Evolutionary conservation across 1,284 basidiomycete genomes (phyloP).

Genomic region (Rhizoctonia solani): DNA sequence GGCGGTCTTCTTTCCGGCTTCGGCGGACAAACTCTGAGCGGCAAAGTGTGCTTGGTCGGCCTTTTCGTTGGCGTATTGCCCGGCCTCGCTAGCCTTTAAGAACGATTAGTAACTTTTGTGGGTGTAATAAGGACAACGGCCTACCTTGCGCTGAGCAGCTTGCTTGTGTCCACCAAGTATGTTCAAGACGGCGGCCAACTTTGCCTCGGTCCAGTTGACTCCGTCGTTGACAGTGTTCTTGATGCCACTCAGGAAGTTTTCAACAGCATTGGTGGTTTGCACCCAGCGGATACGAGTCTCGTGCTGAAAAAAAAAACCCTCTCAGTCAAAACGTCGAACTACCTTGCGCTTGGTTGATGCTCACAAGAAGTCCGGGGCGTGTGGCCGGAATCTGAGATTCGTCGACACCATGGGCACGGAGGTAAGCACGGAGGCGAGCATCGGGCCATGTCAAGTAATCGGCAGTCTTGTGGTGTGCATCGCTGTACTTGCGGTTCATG

Average conservation of each 20-base stretch:
- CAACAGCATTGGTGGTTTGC: constrained; percentile 61
- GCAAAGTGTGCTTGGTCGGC: constrained; percentile 39
- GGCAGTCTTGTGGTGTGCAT: constrained; percentile 51
- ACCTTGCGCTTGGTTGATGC: constrained; percentile 50
- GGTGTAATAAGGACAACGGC: not conserved
- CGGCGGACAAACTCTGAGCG: constrained; percentile 42
- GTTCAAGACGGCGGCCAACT: constrained; percentile 50
- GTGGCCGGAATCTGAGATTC: constrained; percentile 66
- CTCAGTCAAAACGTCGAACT: not conserved
- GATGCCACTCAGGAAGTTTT: constrained; percentile 61
- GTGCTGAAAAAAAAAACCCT: constrained; percentile 43
- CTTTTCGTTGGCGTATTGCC: constrained; percentile 11
- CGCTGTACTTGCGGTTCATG: constrained; percentile 65
- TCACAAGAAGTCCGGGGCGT: constrained; percentile 67
- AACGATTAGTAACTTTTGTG: constrained; percentile 40
- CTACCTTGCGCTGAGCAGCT: constrained; percentile 34
- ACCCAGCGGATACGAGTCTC: constrained; percentile 80
- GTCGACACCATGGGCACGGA: constrained; percentile 71
- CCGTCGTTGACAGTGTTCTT: constrained; percentile 64
- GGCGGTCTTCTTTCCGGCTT: constrained; percentile 41
- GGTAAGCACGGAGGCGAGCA: constrained; percentile 80
- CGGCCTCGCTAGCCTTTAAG: not conserved
- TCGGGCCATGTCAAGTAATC: constrained; percentile 88
- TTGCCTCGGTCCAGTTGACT: constrained; percentile 70
- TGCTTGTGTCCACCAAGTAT: constrained; percentile 28